Conservation (phyloP, 805 yeast genomes). For the Groenewaldozyma salmanticensis region DNA sequence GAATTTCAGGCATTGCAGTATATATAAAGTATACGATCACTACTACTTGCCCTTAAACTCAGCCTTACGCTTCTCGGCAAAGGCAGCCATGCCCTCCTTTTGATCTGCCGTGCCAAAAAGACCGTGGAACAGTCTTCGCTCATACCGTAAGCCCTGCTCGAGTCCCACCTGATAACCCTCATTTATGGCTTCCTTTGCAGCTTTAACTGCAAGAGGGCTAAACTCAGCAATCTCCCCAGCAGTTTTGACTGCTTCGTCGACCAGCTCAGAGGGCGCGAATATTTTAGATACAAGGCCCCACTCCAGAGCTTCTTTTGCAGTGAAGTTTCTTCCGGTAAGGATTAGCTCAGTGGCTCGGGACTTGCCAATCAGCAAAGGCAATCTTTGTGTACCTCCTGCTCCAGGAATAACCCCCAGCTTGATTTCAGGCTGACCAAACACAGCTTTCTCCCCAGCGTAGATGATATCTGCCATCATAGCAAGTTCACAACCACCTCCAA, state of each 20-base stretch:
- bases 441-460: slow-evolving; percentile 39
- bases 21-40: too few species aligned
- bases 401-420: slow-evolving; percentile 42
- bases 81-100: slow-evolving; percentile 43
- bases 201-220: slow-evolving; percentile 36
- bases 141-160: slow-evolving; percentile 33
- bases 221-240: slow-evolving; percentile 35
- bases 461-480: slow-evolving; percentile 46
- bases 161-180: slow-evolving; percentile 31
- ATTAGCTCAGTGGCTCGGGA: slow-evolving; percentile 40
- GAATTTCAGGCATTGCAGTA: too few species aligned
- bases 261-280: slow-evolving; percentile 31
- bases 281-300: slow-evolving; percentile 42
- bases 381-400: slow-evolving; percentile 46
- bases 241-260: slow-evolving; percentile 36
- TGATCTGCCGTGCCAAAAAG: slow-evolving; percentile 40
- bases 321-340: slow-evolving; percentile 37
- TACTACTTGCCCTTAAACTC: slow-evolving; percentile 26
- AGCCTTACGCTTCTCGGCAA: slow-evolving; percentile 37
- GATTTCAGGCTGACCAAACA: slow-evolving; percentile 48
- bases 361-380: slow-evolving; percentile 40
- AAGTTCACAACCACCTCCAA: slow-evolving; percentile 49
- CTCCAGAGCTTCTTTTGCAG: slow-evolving; percentile 35
- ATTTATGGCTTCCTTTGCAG: slow-evolving; percentile 39
- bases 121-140: slow-evolving; percentile 37